phyloP scores from a whole-genome alignment of 208 protist genomes.

The Trypanosoma conorhini region DNA sequence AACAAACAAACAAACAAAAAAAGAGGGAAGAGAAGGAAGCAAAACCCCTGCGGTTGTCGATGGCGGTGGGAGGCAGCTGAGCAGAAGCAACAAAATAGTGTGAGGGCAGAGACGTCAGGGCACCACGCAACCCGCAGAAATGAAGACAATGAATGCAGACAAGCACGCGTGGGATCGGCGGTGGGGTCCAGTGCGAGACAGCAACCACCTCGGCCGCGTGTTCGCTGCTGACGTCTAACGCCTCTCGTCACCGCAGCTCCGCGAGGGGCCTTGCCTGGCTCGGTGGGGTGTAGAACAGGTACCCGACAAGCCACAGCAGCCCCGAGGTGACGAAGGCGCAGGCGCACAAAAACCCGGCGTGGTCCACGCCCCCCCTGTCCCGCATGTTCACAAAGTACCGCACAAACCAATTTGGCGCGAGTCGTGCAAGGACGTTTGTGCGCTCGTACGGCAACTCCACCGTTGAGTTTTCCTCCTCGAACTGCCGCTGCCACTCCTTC shows the following conservation, averaged over 20 bases:
- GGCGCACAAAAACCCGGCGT: conserved; percentile 38
- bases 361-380: conserved; percentile 69
- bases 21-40: background rate
- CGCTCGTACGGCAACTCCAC: conserved; percentile 85
- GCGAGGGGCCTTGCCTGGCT: conserved; percentile 47
- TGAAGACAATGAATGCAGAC: conserved; percentile 27
- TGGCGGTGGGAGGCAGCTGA: too few relatives aligned
- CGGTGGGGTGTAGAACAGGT: conserved; percentile 83
- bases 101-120: background rate
- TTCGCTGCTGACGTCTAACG: background rate
- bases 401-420: conserved; percentile 87
- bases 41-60: background rate
- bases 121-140: conserved; percentile 3
- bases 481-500: conserved; percentile 86
- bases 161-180: too few relatives aligned
- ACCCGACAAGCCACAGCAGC: conserved; percentile 48
- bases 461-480: conserved; percentile 82
- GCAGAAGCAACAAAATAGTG: background rate
- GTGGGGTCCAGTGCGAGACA: too few relatives aligned
- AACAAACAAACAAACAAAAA: conserved; percentile 21
- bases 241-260: conserved; percentile 56
- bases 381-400: conserved; percentile 81
- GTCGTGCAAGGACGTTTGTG: conserved; percentile 60
- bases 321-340: conserved; percentile 27
- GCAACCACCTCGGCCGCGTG: background rate